Evolutionary conservation across 257 asterid genomes (phyloP), one percentile per base, ranked within the genome.

Genomic region (Ilex aquifolium): DNA sequence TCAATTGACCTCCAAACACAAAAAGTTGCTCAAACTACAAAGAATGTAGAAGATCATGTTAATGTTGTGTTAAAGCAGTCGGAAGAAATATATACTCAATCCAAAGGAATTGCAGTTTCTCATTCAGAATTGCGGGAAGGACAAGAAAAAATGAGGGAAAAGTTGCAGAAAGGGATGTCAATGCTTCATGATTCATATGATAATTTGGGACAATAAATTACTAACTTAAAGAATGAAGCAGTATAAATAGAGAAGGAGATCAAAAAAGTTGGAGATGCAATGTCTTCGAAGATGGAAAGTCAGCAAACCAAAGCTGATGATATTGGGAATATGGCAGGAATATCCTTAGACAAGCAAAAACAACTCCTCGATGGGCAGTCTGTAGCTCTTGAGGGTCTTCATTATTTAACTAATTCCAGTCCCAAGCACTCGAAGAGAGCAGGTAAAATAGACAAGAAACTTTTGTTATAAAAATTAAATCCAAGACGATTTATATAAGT

Each of bases 361-460:
- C 70, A 78, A 63, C 85, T 91, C 69, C 76, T 91, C 12, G 87
- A 83, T 60, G 82, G 83, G 6, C 98, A 91, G 72, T 75, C 82
- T 32, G 73, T 42, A 31, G 95, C 95, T 61, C 81, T 88, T 10
- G 76, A 79, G 6, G 92, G 90, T 29, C 80, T 91, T 71, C 66
- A 76, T 7, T 65, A 79, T 61, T 88, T 88, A 60, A 74, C 88
- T 6, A 76, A 62, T 80, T 80, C 73, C 91, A 83, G 72, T 81
- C 95, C 11, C 82, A 80, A 39, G 93, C 95, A 46, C 85, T 91
- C 29, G 89, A 91, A 73, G 95, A 88, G 69, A 91, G 95, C 92
- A 80, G 95, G 95, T 86, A 72, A 21, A 49, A 13, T 21, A 2
- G 0, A 14, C 48, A 9, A 44, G 16, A 54, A 31, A 40, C 13